Evolutionary conservation across 169 alveolate genomes (phyloP).

Genomic region (Nephromyces sp.): DNA sequence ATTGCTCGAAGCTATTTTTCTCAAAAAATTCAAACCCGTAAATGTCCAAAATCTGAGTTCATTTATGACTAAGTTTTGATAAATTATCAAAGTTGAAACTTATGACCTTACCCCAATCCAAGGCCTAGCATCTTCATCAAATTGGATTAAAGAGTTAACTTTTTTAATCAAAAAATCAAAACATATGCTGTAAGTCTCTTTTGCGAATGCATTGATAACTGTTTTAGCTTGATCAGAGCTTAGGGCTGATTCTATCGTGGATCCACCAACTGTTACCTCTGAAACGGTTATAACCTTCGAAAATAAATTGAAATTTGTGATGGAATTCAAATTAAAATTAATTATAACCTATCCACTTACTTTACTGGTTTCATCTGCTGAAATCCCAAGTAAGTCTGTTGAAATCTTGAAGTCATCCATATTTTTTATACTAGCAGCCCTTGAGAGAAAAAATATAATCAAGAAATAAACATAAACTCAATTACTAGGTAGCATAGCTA

Average conservation of each 20-base stretch:
- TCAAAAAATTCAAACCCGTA: constrained; percentile 78
- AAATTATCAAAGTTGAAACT: neutral
- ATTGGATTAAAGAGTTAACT: constrained; percentile 5
- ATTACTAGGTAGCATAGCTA: too few species aligned
- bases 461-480: too few species aligned
- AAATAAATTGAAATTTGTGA: neutral
- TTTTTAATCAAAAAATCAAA: constrained; percentile 15
- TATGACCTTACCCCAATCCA: constrained; percentile 20
- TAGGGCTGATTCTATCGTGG: constrained; percentile 5
- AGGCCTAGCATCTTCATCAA: constrained; percentile 11
- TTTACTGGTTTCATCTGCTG: neutral
- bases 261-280: constrained; percentile 12
- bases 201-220: constrained; percentile 15
- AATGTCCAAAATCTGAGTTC: constrained; percentile 52
- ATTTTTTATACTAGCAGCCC: neutral
- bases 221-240: constrained; percentile 18
- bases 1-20: constrained; percentile 67
- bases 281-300: constrained; percentile 13
- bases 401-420: neutral
- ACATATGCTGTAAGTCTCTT: constrained; percentile 15
- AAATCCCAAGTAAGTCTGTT: neutral
- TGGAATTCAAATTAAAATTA: neutral
- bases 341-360: neutral
- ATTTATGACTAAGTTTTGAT: neutral
- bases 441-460: neutral